These are phyloP conservation scores for Gastrolobium bilobum DNA, from an alignment of 306 rosid species.

Conservation along the genomic window DNA sequence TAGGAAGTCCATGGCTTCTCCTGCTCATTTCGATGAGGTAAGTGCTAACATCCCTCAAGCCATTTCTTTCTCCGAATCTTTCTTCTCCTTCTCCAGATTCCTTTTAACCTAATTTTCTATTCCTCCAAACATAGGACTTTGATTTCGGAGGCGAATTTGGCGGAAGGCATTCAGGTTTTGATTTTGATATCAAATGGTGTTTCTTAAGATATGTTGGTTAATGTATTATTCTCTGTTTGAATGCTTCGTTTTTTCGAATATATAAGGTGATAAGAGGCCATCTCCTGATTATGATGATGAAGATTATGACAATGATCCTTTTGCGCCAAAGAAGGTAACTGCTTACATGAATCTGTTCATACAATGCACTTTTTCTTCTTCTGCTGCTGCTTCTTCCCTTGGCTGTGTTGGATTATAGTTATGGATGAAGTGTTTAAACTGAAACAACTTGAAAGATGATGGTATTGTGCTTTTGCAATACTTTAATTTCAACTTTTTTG, in stretches of 20 bases:
- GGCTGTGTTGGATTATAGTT: conserved; percentile 2
- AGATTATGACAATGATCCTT: conserved; percentile 69
- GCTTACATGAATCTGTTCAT: neutral
- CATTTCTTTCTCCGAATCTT: neutral
- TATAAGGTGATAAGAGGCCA: conserved; percentile 79
- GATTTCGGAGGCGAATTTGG: conserved; percentile 83
- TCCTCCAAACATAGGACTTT: conserved; percentile 65
- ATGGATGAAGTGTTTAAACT: neutral
- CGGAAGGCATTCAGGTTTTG: conserved; percentile 74
- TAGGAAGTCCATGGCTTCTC: conserved; percentile 56
- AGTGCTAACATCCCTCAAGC: conserved; percentile 4
- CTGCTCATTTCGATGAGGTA: conserved; percentile 57
- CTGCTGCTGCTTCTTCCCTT: neutral
- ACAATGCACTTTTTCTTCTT: neutral
- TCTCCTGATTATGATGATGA: conserved; percentile 86
- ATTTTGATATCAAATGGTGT: conserved; percentile 23
- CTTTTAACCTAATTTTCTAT: conserved; percentile 10
- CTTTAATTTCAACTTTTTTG: conserved; percentile 1
- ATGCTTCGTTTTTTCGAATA: conserved; percentile 25
- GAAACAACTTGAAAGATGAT: conserved; percentile 22
- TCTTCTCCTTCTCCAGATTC: neutral
- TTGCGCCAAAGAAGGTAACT: conserved; percentile 74
- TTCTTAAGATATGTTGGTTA: neutral
- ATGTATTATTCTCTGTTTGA: conserved; percentile 23
- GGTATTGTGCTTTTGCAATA: conserved; percentile 11